phyloP scores from a whole-genome alignment of 257 asterid genomes.

The Solanum corneliomulleri region DNA sequence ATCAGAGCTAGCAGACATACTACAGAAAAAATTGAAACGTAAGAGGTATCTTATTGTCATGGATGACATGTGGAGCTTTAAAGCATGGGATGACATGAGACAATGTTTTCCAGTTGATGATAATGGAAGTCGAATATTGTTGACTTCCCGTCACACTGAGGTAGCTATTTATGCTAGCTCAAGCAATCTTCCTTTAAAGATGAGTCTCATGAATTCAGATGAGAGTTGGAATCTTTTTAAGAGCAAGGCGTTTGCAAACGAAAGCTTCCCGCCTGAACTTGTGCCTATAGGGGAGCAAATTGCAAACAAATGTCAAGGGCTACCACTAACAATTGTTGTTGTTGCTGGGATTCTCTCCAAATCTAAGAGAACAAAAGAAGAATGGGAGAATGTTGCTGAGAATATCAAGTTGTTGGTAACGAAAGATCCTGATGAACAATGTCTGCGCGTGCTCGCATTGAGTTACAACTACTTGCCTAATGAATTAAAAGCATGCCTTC shows the following conservation, averaged over 20 bases:
- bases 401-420: neutral
- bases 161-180: neutral
- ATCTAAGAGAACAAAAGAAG: neutral
- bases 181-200: neutral
- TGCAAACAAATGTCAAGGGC: neutral
- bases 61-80: slow-evolving; percentile 4
- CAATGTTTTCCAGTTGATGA: neutral
- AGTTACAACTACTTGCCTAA: slow-evolving; percentile 3
- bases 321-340: neutral
- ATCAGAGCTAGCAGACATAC: neutral
- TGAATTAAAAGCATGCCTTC: neutral
- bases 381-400: neutral
- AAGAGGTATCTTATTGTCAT: slow-evolving; percentile 2
- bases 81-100: neutral
- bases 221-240: slow-evolving; percentile 5
- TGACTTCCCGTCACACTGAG: slow-evolving; percentile 1
- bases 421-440: neutral
- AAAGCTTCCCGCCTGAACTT: neutral
- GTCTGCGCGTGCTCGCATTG: neutral
- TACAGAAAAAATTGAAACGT: neutral
- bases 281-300: neutral
- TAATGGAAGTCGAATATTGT: neutral
- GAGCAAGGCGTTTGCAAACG: neutral
- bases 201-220: neutral
- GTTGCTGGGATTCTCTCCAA: neutral